Evolutionary conservation across 345 rosid species (phyloP), one percentile per base, ranked within the genome.

Genomic region (Toxicodendron radicans): DNA sequence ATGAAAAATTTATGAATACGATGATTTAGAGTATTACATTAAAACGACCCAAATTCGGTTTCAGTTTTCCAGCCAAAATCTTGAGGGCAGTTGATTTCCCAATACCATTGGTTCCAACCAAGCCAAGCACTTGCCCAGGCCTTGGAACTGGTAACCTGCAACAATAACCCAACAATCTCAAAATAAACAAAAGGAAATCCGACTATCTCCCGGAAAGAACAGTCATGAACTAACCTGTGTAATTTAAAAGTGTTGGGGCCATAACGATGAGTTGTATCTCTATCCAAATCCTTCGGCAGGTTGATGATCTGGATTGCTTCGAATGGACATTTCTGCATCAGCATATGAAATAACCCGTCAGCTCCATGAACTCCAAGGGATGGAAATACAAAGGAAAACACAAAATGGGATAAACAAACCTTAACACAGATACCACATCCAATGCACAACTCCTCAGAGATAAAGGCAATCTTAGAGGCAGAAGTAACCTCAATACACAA

Each of bases 81-180:
- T 93, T 95, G 73, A 95, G 95, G 38, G 99, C 99, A 17, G 99
- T 95, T 46, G 99, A 93, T 76, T 95, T 93, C 54, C 99, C 99
- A 76, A 93, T 95, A 71, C 99, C 99, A 83, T 95, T 95, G 58
- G 99, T 93, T 79, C 99, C 99, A 82, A 95, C 99, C 83, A 95
- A 86, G 69, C 99, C 99, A 75, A 95, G 92, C 84, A 95, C 99
- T 82, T 95, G 99, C 53, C 98, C 99, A 0, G 99, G 99, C 80
- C 98, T 88, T 7, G 99, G 99, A 63, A 95, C 97, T 30, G 99
- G 99, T 76, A 95, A 83, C 89, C 99, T 95, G 85, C 53, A 79
- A 78, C 60, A 20, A 51, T n/a, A 72, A 57, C 56, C n/a, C 6
- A 67, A 70, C 27, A 32, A 74, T 72, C 71, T 77, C 65, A 76